Percentiles rank a stretch among this genome's conserved stretches.
These are phyloP conservation scores for Gracilariopsis chorda DNA, from an alignment of 23 red algal species.

Conservation along the genomic window DNA sequence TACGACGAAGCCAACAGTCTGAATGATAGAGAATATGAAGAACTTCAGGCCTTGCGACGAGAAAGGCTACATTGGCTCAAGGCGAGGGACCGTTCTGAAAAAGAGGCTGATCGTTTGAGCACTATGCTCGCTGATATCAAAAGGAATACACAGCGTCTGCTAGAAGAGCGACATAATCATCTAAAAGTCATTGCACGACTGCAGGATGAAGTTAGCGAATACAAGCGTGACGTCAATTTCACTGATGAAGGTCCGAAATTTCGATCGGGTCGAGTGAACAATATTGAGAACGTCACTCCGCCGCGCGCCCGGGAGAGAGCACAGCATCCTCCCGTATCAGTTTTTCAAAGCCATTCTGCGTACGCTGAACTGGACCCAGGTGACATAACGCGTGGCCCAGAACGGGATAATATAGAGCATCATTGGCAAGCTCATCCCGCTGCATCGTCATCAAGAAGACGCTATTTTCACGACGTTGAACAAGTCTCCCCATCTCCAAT, in stretches of 20 bases:
- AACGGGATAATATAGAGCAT: constrained; percentile 3
- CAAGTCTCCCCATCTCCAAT: neutral
- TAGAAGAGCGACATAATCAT: constrained; percentile 20
- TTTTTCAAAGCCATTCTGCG: neutral
- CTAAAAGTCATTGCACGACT: constrained; percentile 17
- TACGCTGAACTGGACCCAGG: neutral
- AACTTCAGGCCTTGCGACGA: neutral
- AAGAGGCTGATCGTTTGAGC: constrained; percentile 6
- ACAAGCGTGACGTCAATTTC: neutral
- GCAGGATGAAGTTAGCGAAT: constrained; percentile 39
- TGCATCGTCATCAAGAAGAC: neutral
- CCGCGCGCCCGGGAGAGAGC: neutral
- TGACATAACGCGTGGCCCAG: neutral
- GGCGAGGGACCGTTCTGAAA: constrained; percentile 1
- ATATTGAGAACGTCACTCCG: constrained; percentile 14
- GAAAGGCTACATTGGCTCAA: constrained; percentile 8
- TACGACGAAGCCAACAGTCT: neutral
- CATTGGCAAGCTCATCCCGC: constrained; percentile 7
- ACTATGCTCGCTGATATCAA: constrained; percentile 31
- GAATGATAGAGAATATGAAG: neutral
- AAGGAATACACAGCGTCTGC: constrained; percentile 27
- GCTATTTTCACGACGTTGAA: constrained; percentile 20
- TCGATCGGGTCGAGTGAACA: neutral
- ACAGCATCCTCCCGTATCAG: constrained; percentile 3
- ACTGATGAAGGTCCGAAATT: neutral